phyloP scores from a whole-genome alignment of 768 basidiomycete genomes.

The Lactarius akahatsu region DNA sequence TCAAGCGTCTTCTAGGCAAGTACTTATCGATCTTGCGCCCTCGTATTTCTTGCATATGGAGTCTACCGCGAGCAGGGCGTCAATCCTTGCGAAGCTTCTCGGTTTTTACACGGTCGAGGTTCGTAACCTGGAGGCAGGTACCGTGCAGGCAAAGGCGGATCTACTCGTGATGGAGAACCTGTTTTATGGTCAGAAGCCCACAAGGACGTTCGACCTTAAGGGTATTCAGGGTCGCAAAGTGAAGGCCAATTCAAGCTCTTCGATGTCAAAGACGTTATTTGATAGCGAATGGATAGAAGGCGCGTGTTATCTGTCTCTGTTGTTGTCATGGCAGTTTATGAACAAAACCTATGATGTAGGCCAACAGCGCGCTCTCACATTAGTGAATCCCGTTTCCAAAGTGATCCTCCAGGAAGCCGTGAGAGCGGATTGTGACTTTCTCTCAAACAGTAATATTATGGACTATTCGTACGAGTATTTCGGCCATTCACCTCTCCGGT shows the following conservation, averaged over 20 bases:
- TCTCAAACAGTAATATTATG: constrained; percentile 78
- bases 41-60: constrained; percentile 81
- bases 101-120: constrained; percentile 82
- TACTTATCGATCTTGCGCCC: constrained; percentile 72
- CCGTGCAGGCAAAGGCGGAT: constrained; percentile 65
- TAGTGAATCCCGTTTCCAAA: constrained; percentile 73
- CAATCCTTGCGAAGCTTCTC: constrained; percentile 73
- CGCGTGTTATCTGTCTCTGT: constrained; percentile 13
- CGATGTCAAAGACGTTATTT: constrained; percentile 60
- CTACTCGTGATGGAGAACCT: constrained; percentile 85
- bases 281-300: constrained; percentile 88
- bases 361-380: constrained; percentile 61
- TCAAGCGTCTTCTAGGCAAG: constrained; percentile 50
- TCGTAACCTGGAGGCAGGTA: constrained; percentile 66
- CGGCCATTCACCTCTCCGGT: not conserved
- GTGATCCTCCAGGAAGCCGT: constrained; percentile 68
- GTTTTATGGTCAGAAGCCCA: constrained; percentile 67
- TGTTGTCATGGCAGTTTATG: not conserved
- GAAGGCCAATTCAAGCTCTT: constrained; percentile 43
- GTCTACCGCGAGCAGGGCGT: constrained; percentile 60
- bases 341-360: constrained; percentile 38
- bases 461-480: constrained; percentile 73
- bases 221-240: constrained; percentile 78
- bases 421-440: constrained; percentile 67
- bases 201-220: constrained; percentile 78